A percentile compares a stretch with the other conserved stretches of the same genome.
These are phyloP conservation scores for Colletotrichum tofieldiae DNA, from an alignment of 2,329 filamentous ascomycete species.

Conservation along the genomic window DNA sequence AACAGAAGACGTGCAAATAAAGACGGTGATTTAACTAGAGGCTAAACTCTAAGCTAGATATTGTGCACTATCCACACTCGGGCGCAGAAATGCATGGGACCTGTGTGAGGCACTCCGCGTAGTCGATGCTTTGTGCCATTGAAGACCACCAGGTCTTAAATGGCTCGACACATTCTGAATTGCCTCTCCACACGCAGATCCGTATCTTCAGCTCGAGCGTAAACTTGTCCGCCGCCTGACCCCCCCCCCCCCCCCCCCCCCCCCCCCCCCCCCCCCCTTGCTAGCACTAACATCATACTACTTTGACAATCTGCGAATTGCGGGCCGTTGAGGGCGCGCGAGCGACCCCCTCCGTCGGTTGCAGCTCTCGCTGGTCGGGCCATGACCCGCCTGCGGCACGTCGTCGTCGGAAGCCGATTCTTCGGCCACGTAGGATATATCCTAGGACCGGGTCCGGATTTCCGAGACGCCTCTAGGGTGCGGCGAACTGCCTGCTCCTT, in stretches of 20 bases:
- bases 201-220: slow-evolving; percentile 12
- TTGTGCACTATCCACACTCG: slow-evolving; percentile 19
- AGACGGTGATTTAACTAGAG: slow-evolving; percentile 34
- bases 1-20: slow-evolving; percentile 21
- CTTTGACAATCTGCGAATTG: slow-evolving; percentile 36
- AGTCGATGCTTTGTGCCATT: not conserved
- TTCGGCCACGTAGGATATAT: slow-evolving; percentile 6
- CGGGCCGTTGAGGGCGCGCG: slow-evolving; percentile 42
- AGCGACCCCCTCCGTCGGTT: slow-evolving; percentile 35
- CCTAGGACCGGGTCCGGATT: slow-evolving; percentile 1
- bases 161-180: slow-evolving; percentile 9
- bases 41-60: slow-evolving; percentile 27
- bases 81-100: slow-evolving; percentile 22
- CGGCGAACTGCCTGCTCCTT: slow-evolving; percentile 37
- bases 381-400: slow-evolving; percentile 42
- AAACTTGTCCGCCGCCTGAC: slow-evolving; percentile 1
- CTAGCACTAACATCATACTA: slow-evolving; percentile 40
- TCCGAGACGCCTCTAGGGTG: slow-evolving; percentile 29
- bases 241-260: slow-evolving; percentile 1
- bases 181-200: slow-evolving; percentile 21
- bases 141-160: slow-evolving; percentile 1
- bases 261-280: slow-evolving; percentile 20
- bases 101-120: not conserved
- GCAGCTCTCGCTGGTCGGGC: slow-evolving; percentile 42
- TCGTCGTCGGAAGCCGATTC: slow-evolving; percentile 28